Conservation (phyloP, 352 stramenopile genomes). For the Phytophthora melonis region DNA sequence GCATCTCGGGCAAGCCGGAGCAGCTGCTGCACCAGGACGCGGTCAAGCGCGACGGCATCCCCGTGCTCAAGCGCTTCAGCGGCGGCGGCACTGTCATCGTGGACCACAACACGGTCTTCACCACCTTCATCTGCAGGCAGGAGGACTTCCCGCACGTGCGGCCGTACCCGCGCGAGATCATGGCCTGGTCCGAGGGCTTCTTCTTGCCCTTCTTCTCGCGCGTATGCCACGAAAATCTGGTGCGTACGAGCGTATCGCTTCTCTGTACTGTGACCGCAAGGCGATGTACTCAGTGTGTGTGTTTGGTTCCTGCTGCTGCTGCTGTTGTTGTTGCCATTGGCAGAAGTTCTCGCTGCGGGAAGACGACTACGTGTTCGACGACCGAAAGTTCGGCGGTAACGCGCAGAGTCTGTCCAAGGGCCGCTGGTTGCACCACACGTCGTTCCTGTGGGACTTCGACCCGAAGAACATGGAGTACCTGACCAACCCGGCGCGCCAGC, state of each 20-base stretch:
- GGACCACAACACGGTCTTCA: slow-evolving; percentile 94
- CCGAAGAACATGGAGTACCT: slow-evolving; percentile 96
- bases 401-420: slow-evolving; percentile 95
- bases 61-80: slow-evolving; percentile 95
- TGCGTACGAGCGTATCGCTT: slow-evolving; percentile 7
- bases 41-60: slow-evolving; percentile 85
- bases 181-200: slow-evolving; percentile 91
- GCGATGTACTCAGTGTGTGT: neutral
- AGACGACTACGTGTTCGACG: slow-evolving; percentile 97
- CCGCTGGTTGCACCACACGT: slow-evolving; percentile 98
- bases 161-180: slow-evolving; percentile 93
- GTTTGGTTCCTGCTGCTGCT: neutral
- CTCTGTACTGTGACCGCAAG: neutral
- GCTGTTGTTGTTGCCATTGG: neutral
- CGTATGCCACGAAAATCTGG: slow-evolving; percentile 44
- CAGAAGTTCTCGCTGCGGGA: slow-evolving; percentile 92
- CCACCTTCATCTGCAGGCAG: slow-evolving; percentile 93
- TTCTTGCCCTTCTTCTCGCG: slow-evolving; percentile 83
- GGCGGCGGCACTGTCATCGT: slow-evolving; percentile 98
- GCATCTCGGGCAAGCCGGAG: slow-evolving; percentile 95
- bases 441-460: slow-evolving; percentile 97
- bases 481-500: slow-evolving; percentile 94
- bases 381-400: slow-evolving; percentile 97
- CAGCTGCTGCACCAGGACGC: slow-evolving; percentile 87
- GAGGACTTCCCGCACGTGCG: slow-evolving; percentile 74